Evolutionary conservation across 1,284 basidiomycete genomes (phyloP).

Genomic region (Cryptococcus wingfieldii): DNA sequence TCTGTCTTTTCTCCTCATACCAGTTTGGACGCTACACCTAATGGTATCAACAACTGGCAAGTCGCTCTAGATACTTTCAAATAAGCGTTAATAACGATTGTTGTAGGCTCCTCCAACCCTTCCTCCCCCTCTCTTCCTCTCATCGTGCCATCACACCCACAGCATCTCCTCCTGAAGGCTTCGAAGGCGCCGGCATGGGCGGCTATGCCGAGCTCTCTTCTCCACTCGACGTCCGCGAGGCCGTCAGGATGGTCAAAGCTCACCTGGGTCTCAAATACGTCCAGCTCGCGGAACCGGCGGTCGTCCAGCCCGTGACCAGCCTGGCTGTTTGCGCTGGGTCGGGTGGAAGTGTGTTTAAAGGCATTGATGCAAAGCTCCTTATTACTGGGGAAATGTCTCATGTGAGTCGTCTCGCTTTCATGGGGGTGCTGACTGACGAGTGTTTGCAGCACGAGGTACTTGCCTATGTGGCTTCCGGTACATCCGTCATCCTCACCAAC

Average conservation of each 20-base stretch:
- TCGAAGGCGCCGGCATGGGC: constrained; percentile 59
- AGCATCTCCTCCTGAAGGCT: constrained; percentile 20
- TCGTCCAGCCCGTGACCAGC: constrained; percentile 25
- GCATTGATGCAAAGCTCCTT: constrained; percentile 70
- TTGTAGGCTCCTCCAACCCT: constrained; percentile 41
- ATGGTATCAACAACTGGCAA: constrained; percentile 77
- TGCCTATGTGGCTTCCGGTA: constrained; percentile 65
- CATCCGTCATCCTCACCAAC: constrained; percentile 73
- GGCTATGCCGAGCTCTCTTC: constrained; percentile 59
- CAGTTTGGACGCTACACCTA: constrained; percentile 71
- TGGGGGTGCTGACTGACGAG: constrained; percentile 4
- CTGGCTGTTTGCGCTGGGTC: constrained; percentile 70
- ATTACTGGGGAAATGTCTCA: constrained; percentile 90
- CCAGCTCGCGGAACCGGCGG: constrained; percentile 62
- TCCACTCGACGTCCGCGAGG: constrained; percentile 51
- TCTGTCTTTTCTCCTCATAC: constrained; percentile 86
- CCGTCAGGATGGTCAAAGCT: constrained; percentile 64
- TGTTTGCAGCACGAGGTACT: constrained; percentile 70
- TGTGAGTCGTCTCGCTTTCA: constrained; percentile 51
- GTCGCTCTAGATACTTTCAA: constrained; percentile 23
- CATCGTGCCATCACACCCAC: constrained; percentile 23
- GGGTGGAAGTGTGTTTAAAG: constrained; percentile 62
- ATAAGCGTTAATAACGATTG: neutral
- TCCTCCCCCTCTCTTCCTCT: constrained; percentile 19
- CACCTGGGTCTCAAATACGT: constrained; percentile 65